Base-by-base conservation (phyloP, 176 grass and related monocot species). In the Juncus inflexus region DNA sequence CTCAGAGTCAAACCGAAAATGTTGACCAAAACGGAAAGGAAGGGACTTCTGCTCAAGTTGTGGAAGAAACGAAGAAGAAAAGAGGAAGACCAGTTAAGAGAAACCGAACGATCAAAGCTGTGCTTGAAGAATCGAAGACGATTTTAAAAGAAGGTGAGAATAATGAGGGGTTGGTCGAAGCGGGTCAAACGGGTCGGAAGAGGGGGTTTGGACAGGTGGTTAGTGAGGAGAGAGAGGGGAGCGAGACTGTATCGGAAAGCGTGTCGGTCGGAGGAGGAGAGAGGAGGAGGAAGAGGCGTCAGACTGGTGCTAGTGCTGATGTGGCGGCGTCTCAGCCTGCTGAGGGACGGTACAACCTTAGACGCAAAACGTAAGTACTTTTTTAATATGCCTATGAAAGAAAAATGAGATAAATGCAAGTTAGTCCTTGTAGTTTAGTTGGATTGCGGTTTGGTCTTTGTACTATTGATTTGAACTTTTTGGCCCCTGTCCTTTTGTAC, bases 291-390 rank as follows among this genome's bases (percentile, higher is more conserved):
- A 99, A 99, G 70, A 90, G 84, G 72, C 76, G 79, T 12, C 88
- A 99, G 64, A 79, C 83, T 42, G n/a, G 40, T 13, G 12, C 75
- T 4, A 80, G 38, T 69, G 64, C 19, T 28, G 19, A 28, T 28
- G 19, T 28, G 19, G 19, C 19, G 19, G 19, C 67, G 4, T 71
- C 79, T 15, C 43, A 15, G 15, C 74, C 75, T 54, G 84, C 79
- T 65, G 88, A 84, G 79, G 89, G 77, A 60, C 85, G 88, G 2
- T 99, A 99, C 77, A 99, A 99, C 60, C 64, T 99, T 28, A 89
- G 94, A 35, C 85, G 72, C 68, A 77, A 76, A 76, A 68, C 61
- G 94, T 99, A 86, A 86, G 85, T 57, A 70, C 69, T 55, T 42
- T 60, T 47, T 28, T 28, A 28, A 28, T 28, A 28, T 28, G 19